Conservation (phyloP, 2,329 filamentous ascomycete species). For the Aspergillus pseudonomiae region DNA sequence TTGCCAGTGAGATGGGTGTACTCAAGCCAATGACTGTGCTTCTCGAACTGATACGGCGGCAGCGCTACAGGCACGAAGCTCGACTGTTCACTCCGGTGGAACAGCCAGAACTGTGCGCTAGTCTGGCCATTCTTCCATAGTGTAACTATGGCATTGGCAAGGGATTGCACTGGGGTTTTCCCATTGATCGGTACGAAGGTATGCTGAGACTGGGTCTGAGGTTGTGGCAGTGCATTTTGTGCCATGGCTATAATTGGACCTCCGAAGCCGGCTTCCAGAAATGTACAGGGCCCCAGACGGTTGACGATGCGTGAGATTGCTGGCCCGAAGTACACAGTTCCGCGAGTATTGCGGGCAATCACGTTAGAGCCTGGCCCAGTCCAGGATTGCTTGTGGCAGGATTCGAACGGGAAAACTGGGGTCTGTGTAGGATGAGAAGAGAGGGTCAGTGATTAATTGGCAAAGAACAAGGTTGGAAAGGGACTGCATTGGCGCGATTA, state of each 20-base stretch:
- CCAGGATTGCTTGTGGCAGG: slow-evolving; percentile 13
- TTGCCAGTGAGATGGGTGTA: slow-evolving; percentile 4
- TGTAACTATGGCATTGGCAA: neutral
- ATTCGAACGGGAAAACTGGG: slow-evolving; percentile 31
- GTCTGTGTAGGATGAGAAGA: slow-evolving; percentile 8
- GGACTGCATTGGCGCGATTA: too few relatives aligned
- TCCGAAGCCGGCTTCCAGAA: slow-evolving; percentile 42
- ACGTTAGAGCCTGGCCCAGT: neutral
- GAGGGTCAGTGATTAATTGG: too few relatives aligned
- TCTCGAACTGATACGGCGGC: slow-evolving; percentile 43
- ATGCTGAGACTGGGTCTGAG: neutral
- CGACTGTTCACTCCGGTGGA: slow-evolving; percentile 25
- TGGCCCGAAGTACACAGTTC: slow-evolving; percentile 51
- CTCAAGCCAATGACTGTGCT: slow-evolving; percentile 35
- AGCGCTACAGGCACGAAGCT: slow-evolving; percentile 26
- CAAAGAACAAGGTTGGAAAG: too few relatives aligned
- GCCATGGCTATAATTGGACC: slow-evolving; percentile 38
- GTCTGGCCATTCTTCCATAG: slow-evolving; percentile 32
- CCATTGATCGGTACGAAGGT: too few relatives aligned
- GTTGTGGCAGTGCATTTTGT: slow-evolving; percentile 26
- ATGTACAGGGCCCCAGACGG: neutral
- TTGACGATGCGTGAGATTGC: slow-evolving; percentile 32
- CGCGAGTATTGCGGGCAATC: slow-evolving; percentile 42
- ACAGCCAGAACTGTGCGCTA: slow-evolving; percentile 32
- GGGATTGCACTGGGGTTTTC: neutral